Conservation (phyloP, 257 asterid genomes). For the Rehmannia glutinosa region DNA sequence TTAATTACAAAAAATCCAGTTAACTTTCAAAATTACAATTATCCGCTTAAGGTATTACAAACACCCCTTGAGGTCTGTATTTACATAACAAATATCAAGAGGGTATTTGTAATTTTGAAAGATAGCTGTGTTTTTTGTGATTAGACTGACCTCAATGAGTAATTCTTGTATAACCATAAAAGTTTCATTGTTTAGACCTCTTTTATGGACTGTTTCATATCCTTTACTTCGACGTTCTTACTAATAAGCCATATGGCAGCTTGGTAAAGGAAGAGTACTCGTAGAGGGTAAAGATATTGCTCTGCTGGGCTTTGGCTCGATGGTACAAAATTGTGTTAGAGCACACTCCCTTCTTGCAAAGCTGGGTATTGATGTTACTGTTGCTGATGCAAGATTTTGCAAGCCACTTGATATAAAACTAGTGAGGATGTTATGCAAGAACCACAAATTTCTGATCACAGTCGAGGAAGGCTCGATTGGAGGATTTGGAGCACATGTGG, state of each 20-base stretch:
- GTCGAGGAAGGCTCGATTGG: constrained; percentile 88
- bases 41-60: too few species aligned
- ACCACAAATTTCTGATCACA: constrained; percentile 60
- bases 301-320: constrained; percentile 76
- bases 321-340: constrained; percentile 83
- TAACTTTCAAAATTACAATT: too few species aligned
- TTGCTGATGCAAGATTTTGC: constrained; percentile 97
- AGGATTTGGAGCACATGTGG: constrained; percentile 87
- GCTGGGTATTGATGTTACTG: constrained; percentile 65
- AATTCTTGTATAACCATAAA: too few species aligned
- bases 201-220: neutral
- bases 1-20: too few species aligned
- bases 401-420: constrained; percentile 78
- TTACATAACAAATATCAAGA: too few species aligned
- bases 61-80: too few species aligned
- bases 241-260: constrained; percentile 27
- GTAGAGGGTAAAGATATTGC: constrained; percentile 73
- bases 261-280: constrained; percentile 72
- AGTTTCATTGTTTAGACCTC: too few species aligned
- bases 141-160: too few species aligned
- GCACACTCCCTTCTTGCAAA: constrained; percentile 70
- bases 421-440: constrained; percentile 53
- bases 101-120: too few species aligned
- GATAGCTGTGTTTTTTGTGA: too few species aligned
- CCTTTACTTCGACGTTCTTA: too few species aligned